Evolutionary conservation across 371 early-diverging fungal genomes (phyloP), one percentile per base, ranked within the genome.

Genomic region (Fennellomyces sp.): DNA sequence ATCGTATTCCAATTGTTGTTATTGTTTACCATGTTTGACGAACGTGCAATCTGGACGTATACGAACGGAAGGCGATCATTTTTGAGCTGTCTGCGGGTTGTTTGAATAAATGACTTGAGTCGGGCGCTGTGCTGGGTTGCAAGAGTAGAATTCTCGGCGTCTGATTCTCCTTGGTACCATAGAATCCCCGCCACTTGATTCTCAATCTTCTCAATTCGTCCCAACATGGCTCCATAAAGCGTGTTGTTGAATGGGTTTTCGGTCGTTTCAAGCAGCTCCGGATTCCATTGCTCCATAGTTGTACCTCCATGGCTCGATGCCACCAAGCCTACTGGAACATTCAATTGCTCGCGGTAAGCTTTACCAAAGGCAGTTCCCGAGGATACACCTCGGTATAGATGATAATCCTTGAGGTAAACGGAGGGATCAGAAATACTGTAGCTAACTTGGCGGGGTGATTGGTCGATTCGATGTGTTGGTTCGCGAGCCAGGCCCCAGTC

Each of bases 141-240:
- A 21, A 19, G 13, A 15, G 15, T 27, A 27, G 8, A 19, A 15
- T 28, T 27, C 19, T 15, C 27, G 1, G 42, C 56, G 36, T 78
- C 75, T 4, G 75, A 65, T 56, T 78, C 78, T 0, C 78, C 78
- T 51, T 78, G 78, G 8, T 68, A 74, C 78, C 78, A 78, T 5
- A 78, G 52, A 0, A 80, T 48, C 21, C 80, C 80, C 12, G 68
- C 68, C 10, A 74, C 33, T 1, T 19, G 30, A 1, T 53, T 56
- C 1, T 68, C 75, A 0, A 58, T 50, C 6, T 21, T 38, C 5
- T 35, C 17, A 10, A 72, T 60, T 2, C 66, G 55, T 2, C 47
- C 68, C 0, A 72, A 51, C 75, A 76, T 72, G 25, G 80, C 76
- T 7, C 70, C 74, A 49, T 72, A 80, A 0, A 80, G 47, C 0